Conservation (phyloP, 208 protist species). For the Acanthamoeba triangularis region DNA sequence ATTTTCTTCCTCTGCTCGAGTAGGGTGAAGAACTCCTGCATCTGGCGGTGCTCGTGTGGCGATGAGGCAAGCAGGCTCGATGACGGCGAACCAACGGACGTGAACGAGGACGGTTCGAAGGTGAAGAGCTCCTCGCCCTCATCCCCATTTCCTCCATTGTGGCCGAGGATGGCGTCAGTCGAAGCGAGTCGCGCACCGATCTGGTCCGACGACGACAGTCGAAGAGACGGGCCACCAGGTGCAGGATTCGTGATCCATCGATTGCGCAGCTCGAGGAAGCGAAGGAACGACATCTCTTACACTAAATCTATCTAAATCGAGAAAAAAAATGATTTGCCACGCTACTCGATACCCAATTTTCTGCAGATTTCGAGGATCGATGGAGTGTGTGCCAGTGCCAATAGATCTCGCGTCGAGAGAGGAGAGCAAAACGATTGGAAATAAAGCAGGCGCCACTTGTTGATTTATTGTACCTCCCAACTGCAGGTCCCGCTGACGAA, state of each 20-base stretch:
- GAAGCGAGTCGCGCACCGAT: not conserved
- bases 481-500: not conserved
- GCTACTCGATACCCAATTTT: too few relatives aligned
- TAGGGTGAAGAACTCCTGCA: conserved; percentile 54
- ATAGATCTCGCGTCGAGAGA: too few relatives aligned
- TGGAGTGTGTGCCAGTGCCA: too few relatives aligned
- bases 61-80: not conserved
- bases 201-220: not conserved
- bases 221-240: not conserved
- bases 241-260: not conserved
- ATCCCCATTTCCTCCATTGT: not conserved
- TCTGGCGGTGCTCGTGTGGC: conserved; percentile 9
- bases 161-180: not conserved
- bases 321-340: too few relatives aligned
- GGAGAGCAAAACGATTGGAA: not conserved
- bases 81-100: not conserved
- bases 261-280: conserved; percentile 45
- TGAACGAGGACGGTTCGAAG: conserved; percentile 24
- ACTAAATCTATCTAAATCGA: too few relatives aligned
- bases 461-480: too few relatives aligned
- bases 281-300: conserved; percentile 25
- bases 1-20: conserved; percentile 39
- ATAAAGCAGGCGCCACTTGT: too few relatives aligned
- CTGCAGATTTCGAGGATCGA: too few relatives aligned
- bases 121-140: not conserved